Evolutionary conservation across 352 stramenopile genomes (phyloP), one percentile per base, ranked within the genome.

Genomic region (Globisporangium yorkense): DNA sequence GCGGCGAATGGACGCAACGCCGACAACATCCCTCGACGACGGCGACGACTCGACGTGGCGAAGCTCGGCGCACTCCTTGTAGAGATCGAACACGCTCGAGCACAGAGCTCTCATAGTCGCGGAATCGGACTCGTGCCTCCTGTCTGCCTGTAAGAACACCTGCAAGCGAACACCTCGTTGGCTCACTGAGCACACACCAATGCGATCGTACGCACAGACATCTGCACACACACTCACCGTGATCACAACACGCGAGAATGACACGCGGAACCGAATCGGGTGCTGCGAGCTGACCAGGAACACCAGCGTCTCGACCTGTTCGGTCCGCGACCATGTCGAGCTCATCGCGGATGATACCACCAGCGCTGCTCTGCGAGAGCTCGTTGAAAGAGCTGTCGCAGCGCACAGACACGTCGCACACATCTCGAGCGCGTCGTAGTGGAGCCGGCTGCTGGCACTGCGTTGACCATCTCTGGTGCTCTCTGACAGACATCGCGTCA

Each of bases 81-180:
- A 79, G 27, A 85, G 63, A 29, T 75, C 72, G 24, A 79, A 74
- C 37, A 76, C 54, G 15, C 56, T 57, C 13, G 67, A 81, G 43
- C 67, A 71, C 10, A 84, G 58, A 8, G 57, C 27, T n/a, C 40
- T 70, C 8, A 51, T 48, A 1, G 61, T 52, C 20, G 61, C 53
- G n/a, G 27, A 10, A 35, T 75, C 61, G 8, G 59, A 55, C 21
- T 18, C 37, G 37, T 16, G 3, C 37, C 18, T 13, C 12, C 13
- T 18, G 37, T 18, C 37, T 5, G 37, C 12, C 10, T 43, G 37
- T 4, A 12, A 18, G 12, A 43, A 15, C 37, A 43, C 4, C 37
- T 43, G 12, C 37, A 35, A 31, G 18, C 20, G n/a, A 12, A 56
- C 9, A 50, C 4, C n/a, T 13, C 20, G n/a, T 27, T 13, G 29